Base-by-base conservation (phyloP, 2,329 filamentous ascomycete species). In the Ceratocystis alfenasii region DNA sequence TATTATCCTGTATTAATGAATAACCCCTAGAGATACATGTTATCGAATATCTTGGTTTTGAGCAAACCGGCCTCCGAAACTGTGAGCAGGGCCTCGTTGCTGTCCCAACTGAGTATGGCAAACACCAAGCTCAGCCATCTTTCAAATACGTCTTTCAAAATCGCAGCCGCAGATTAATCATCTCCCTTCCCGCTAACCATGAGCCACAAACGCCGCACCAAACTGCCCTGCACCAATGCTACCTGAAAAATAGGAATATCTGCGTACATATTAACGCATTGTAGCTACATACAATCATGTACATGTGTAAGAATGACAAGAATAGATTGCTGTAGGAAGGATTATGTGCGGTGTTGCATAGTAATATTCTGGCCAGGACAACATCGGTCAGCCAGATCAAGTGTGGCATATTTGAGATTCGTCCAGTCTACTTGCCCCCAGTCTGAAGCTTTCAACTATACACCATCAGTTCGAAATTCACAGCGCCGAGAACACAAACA, bases 401-500 rank as follows among this genome's bases (percentile, higher is more conserved):
- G 46, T 20, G 28, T 46, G 44, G 61, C 44, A 63, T 50, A 17
- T 44, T 45, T n/a, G 28, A 22, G 44, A 63, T 33, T 30, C 28
- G 30, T 44, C 61, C 28, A 63, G 44, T 63, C 61, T 48, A 48
- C 61, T 63, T 45, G 33, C 36, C 45, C 22, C n/a, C 22, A 46
- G 17, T 41, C 36, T 62, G 60, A 45, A 53, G 25, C 48, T 53
- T 53, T 62, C 36, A 45, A 41, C 36, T 45, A 25, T 25, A 25
- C 20, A 46, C 25, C 44, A 48, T 50, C 61, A 63, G 45, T 45
- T 33, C 22, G 50, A 46, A 36, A 22, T 48, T 73, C 83, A 90
- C 76, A 90, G 81, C 74, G 87, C 87, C 69, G 87, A 90, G 76
- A 90, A 90, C 71, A 90, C 87, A 76, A 90, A 90, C 72, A 90